Evolutionary conservation across 371 early-diverging fungal species (phyloP).

Genomic region (Mucor irregularis): DNA sequence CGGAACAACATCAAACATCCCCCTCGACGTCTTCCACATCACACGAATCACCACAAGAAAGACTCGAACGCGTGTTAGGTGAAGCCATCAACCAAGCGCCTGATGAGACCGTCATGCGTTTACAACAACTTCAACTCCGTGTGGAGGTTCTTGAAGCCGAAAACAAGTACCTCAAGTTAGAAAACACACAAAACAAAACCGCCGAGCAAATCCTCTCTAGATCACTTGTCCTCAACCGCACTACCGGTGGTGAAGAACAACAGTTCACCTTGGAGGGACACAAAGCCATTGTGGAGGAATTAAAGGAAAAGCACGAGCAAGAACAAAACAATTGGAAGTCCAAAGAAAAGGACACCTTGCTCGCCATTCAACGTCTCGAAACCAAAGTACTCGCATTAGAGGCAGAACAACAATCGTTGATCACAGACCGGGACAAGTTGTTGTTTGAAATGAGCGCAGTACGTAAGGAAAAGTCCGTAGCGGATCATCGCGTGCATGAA

Average conservation of each 20-base stretch:
- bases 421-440: slow-evolving; percentile 61
- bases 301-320: slow-evolving; percentile 30
- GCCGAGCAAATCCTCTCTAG: slow-evolving; percentile 39
- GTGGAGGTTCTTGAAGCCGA: slow-evolving; percentile 57
- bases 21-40: slow-evolving; percentile 3
- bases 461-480: slow-evolving; percentile 52
- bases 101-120: slow-evolving; percentile 44
- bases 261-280: slow-evolving; percentile 38
- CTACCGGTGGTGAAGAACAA: slow-evolving; percentile 11
- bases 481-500: slow-evolving; percentile 39
- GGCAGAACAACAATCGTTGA: slow-evolving; percentile 54
- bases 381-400: slow-evolving; percentile 51
- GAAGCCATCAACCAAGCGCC: slow-evolving; percentile 39
- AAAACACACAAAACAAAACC: slow-evolving; percentile 48
- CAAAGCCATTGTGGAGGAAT: slow-evolving; percentile 42
- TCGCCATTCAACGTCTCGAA: slow-evolving; percentile 35
- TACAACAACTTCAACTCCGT: slow-evolving; percentile 53
- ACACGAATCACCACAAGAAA: slow-evolving; percentile 30
- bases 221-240: slow-evolving; percentile 34
- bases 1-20: not conserved
- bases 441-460: slow-evolving; percentile 54
- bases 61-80: slow-evolving; percentile 37
- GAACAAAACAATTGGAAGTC: slow-evolving; percentile 25
- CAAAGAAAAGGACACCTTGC: slow-evolving; percentile 12
- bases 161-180: slow-evolving; percentile 48